Evolutionary conservation across 768 basidiomycete genomes (phyloP).

Genomic region (Kwoniella sp.): DNA sequence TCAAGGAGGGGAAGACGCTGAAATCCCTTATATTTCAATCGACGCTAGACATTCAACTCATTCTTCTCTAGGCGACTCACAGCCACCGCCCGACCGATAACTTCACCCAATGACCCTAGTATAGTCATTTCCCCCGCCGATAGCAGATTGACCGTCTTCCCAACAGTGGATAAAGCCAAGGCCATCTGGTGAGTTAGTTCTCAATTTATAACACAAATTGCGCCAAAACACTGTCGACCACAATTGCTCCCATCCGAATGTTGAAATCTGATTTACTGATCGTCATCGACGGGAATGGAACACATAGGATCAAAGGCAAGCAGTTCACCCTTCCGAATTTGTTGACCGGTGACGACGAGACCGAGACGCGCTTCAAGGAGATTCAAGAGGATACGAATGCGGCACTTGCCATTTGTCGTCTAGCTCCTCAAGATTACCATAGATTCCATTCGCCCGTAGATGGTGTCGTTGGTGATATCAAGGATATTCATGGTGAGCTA

Average conservation of each 20-base stretch:
- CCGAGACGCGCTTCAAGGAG: slow-evolving; percentile 58
- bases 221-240: no score
- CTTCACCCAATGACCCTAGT: slow-evolving; percentile 61
- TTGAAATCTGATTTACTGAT: no score
- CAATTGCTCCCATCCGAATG: no score
- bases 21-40: no score
- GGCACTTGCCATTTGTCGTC: slow-evolving; percentile 67
- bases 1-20: not conserved
- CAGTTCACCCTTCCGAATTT: slow-evolving; percentile 69
- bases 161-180: slow-evolving; percentile 63
- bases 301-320: slow-evolving; percentile 65
- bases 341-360: slow-evolving; percentile 58
- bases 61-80: slow-evolving; percentile 73
- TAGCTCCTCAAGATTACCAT: slow-evolving; percentile 80
- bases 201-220: no score
- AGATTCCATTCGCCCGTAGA: slow-evolving; percentile 74
- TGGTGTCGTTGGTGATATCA: slow-evolving; percentile 58
- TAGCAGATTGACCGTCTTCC: slow-evolving; percentile 71
- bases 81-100: slow-evolving; percentile 65
- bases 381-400: slow-evolving; percentile 39
- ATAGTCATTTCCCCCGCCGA: slow-evolving; percentile 71
- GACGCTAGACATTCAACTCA: slow-evolving; percentile 67
- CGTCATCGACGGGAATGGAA: no score
- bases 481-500: slow-evolving; percentile 47
- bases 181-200: slow-evolving; percentile 72